phyloP scores from a whole-genome alignment of 1,284 basidiomycete species.

The Meira nashicola region DNA sequence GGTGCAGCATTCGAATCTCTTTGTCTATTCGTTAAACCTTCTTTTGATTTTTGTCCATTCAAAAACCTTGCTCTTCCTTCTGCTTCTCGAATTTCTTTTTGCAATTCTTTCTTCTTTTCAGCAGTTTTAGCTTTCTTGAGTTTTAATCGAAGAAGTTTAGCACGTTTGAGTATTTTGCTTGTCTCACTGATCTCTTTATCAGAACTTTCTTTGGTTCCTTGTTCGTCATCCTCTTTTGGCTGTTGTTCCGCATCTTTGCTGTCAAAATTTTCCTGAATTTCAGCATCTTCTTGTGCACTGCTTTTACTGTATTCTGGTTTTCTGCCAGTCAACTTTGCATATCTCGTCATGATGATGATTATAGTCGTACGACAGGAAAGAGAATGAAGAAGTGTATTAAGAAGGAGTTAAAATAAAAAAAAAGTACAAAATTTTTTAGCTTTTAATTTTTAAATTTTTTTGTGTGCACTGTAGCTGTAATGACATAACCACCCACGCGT shows the following conservation, averaged over 20 bases:
- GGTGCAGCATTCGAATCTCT: constrained; percentile 14
- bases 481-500: too few species aligned
- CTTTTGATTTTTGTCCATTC: constrained; percentile 25
- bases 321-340: constrained; percentile 37
- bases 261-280: constrained; percentile 15
- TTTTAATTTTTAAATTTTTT: too few species aligned
- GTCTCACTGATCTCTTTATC: constrained; percentile 6
- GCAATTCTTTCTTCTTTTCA: constrained; percentile 28
- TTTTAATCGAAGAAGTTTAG: constrained; percentile 48
- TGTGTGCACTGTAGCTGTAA: too few species aligned
- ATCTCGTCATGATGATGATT: constrained; percentile 33
- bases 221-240: constrained; percentile 18
- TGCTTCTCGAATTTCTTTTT: constrained; percentile 45
- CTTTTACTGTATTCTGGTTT: constrained; percentile 27
- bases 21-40: constrained; percentile 1
- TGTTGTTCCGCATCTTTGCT: constrained; percentile 4
- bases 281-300: constrained; percentile 21
- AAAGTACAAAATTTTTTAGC: too few species aligned
- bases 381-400: too few species aligned
- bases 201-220: constrained; percentile 18
- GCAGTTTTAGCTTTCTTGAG: constrained; percentile 36
- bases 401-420: too few species aligned
- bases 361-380: background rate
- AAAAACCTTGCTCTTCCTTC: constrained; percentile 42
- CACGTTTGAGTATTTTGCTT: constrained; percentile 35